A percentile compares a stretch with the other conserved stretches of the same genome.
Evolutionary conservation across 2,329 filamentous ascomycete species (phyloP).

Genomic region (Stagonosporopsis rhizophila): DNA sequence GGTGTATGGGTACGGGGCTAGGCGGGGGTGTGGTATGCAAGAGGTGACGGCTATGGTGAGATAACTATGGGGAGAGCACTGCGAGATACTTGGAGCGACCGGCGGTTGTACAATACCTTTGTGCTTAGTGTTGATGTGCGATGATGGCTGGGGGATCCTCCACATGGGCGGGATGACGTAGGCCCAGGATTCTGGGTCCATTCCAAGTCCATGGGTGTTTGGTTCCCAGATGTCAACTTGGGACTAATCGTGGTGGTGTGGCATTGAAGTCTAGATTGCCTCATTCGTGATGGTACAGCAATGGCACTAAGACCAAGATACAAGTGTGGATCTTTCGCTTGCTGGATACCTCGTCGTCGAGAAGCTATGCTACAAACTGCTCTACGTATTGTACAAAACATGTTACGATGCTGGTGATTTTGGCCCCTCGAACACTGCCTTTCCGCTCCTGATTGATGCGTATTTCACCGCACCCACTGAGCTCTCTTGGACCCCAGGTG

Average conservation of each 20-base stretch:
- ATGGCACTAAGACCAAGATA: background rate
- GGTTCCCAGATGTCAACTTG: background rate
- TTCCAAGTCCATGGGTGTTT: background rate
- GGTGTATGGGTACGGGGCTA: background rate
- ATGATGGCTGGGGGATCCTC: background rate
- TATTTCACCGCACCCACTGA: conserved; percentile 30
- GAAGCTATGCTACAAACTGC: conserved; percentile 1
- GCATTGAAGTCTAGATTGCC: background rate
- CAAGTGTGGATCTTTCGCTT: conserved; percentile 6
- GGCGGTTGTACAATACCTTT: conserved; percentile 7
- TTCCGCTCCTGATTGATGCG: conserved; percentile 38
- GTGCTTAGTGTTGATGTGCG: conserved; percentile 15
- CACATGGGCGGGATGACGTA: conserved; percentile 16
- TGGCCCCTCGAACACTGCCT: conserved; percentile 35
- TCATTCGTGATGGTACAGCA: background rate
- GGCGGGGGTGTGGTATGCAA: background rate
- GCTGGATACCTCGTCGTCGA: background rate
- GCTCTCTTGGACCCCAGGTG: conserved; percentile 25
- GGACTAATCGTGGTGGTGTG: background rate
- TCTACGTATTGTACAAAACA: conserved; percentile 24
- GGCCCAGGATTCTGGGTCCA: conserved; percentile 1
- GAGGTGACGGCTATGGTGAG: background rate
- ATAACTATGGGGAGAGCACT: background rate
- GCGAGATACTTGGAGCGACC: background rate
- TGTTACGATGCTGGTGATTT: conserved; percentile 11